Percentiles rank a stretch among this genome's conserved stretches.
Conservation (phyloP, 257 asterid species). For the Gentiana straminea region DNA sequence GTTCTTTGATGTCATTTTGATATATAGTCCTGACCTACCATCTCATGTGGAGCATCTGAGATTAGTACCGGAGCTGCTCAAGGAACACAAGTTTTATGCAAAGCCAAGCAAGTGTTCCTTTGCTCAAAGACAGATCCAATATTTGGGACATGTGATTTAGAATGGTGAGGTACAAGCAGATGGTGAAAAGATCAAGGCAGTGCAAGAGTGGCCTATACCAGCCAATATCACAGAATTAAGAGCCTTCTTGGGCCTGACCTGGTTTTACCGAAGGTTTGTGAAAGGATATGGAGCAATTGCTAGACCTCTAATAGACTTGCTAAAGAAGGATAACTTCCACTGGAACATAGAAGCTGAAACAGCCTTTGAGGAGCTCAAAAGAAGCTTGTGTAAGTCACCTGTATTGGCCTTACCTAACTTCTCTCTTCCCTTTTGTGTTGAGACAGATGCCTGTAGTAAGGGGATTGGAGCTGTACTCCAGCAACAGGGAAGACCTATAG, state of each 20-base stretch:
- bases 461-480: not conserved
- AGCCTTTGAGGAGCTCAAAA: not conserved
- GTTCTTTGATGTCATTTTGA: not conserved
- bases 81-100: not conserved
- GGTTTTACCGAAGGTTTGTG: not conserved
- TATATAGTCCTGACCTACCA: not conserved
- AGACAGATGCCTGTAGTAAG: not conserved
- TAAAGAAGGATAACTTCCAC: too few species aligned
- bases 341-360: not conserved
- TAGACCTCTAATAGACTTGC: too few species aligned
- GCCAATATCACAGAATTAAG: not conserved
- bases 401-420: not conserved
- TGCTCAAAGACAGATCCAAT: not conserved
- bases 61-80: not conserved
- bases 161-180: not conserved
- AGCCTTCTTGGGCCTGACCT: not conserved
- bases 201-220: not conserved
- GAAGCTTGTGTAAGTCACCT: too few species aligned
- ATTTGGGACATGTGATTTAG: not conserved
- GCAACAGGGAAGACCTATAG: not conserved
- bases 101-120: not conserved
- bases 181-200: not conserved
- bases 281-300: too few species aligned
- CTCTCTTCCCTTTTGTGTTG: not conserved
- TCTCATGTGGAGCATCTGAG: not conserved